Base-by-base conservation (phyloP, 2,329 filamentous ascomycete genomes). In the Calonectria multiphialidica region DNA sequence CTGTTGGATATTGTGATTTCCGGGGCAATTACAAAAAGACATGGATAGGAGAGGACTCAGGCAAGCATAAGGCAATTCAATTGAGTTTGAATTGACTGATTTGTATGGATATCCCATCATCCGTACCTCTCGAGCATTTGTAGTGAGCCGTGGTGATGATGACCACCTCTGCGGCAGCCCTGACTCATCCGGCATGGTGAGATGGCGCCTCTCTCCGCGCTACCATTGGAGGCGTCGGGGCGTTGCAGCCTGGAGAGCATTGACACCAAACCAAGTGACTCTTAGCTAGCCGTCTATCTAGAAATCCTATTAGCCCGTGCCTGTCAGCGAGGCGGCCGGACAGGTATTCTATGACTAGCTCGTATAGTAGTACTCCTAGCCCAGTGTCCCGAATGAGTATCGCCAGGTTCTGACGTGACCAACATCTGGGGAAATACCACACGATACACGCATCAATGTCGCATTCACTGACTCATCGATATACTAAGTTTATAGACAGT, bases 181-280 rank as follows among this genome's bases (percentile, higher is more conserved):
- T 70, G 73, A 71, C 66, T 73, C 70, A 75, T 49, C n/a, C 64
- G 67, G 64, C 53, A 50, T 44, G 9, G 57, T 70, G 23, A 53
- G 55, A 57, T 65, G 68, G 21, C 55, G 47, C 37, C 59, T 50
- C n/a, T 15, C 28, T 23, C 45, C 40, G 13, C 55, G 45, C 42
- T 63, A 65, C 21, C 28, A 63, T 62, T 66, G 37, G 64, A 55
- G 35, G 18, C 40, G 33, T 25, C 44, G 12, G 44, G 57, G 55
- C 47, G 53, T 28, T 40, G 70, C 16, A 72, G 70, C 72, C 74
- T 76, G n/a, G 55, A 61, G 44, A 45, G 18, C 42, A 28, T 47
- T 18, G 16, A 2, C 25, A 23, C 21, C 21, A 25, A 25, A 21
- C 6, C n/a, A 13, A 16, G 33, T 68, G 68, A 65, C 16, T 66